Conservation (phyloP, 129 eudicot genomes). For the carrot (Daucus carota) region DH1_v3.0 NC_030386.2:25612001-25612500, state of each 20-base stretch:
- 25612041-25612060: neutral
- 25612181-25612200: neutral
- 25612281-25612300: constrained; percentile 48
- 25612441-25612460: constrained; percentile 41
- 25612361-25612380: constrained; percentile 63
- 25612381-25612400: constrained; percentile 40
- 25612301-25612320: constrained; percentile 65
- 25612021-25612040: neutral
- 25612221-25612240: constrained; percentile 36
- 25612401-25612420: constrained; percentile 31
- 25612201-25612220: constrained; percentile 48
- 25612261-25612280: constrained; percentile 86
- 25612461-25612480: constrained; percentile 57
- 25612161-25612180: neutral
- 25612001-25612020: neutral
- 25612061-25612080: neutral
- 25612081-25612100: neutral
- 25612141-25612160: neutral
- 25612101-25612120: too few relatives aligned
- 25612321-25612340: constrained; percentile 80
- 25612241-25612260: constrained; percentile 74
- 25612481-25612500: constrained; percentile 64
- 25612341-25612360: constrained; percentile 68
- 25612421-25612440: constrained; percentile 28
- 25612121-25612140: neutral